These are phyloP conservation scores for Bruguiera gymnorhiza DNA, from an alignment of 345 rosid species.

Conservation along the genomic window DNA sequence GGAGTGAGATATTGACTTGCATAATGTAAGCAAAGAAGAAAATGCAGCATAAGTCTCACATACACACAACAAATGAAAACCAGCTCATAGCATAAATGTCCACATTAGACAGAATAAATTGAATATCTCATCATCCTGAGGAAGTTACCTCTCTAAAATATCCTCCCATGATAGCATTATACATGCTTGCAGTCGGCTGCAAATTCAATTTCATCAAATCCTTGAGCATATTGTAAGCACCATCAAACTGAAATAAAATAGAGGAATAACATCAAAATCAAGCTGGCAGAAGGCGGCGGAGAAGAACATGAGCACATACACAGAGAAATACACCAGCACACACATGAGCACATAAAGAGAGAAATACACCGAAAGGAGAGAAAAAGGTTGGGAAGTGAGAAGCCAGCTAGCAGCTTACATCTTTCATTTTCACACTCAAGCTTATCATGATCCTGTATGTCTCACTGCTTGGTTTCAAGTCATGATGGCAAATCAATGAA, in stretches of 20 bases:
- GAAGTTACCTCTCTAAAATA: constrained; percentile 70
- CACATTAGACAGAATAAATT: constrained; percentile 1
- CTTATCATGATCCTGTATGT: constrained; percentile 68
- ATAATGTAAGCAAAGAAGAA: background rate
- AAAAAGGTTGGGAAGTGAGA: background rate
- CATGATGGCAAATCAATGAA: constrained; percentile 45
- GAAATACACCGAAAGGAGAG: no score
- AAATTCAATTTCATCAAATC: constrained; percentile 55
- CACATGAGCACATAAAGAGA: background rate
- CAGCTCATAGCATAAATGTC: background rate
- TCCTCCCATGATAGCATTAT: constrained; percentile 71
- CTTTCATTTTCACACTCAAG: constrained; percentile 64
- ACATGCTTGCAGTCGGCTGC: constrained; percentile 60
- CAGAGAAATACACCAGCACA: background rate
- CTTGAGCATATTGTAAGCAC: constrained; percentile 68
- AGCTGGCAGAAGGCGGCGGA: background rate
- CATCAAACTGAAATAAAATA: constrained; percentile 49
- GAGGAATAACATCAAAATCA: background rate
- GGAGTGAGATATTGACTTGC: background rate
- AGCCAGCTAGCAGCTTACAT: constrained; percentile 47
- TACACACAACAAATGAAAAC: background rate
- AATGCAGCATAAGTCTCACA: background rate
- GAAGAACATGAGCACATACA: constrained; percentile 4
- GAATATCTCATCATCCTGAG: constrained; percentile 3
- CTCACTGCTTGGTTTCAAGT: constrained; percentile 61